Evolutionary conservation across 2,329 filamentous ascomycete genomes (phyloP).

Genomic region (Microascus cirrosus): DNA sequence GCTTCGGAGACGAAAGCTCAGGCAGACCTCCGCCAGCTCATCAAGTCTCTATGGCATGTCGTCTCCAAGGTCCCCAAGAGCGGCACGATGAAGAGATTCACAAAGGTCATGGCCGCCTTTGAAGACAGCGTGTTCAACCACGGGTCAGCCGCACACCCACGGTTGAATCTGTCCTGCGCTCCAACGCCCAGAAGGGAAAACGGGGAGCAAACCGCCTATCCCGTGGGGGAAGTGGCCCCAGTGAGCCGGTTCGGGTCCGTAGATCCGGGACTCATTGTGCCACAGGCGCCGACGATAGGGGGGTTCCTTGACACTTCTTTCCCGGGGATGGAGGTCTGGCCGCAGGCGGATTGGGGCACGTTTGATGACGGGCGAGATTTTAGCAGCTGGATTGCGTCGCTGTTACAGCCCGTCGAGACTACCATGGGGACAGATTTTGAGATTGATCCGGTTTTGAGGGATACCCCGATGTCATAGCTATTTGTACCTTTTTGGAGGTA

Average conservation of each 20-base stretch:
- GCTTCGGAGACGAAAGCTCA: background rate
- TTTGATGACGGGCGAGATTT: conserved; percentile 1
- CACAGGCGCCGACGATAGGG: background rate
- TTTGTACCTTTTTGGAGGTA: background rate
- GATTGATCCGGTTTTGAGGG: background rate
- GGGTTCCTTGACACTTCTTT: background rate
- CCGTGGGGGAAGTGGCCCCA: background rate
- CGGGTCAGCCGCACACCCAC: background rate
- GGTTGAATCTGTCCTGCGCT: background rate
- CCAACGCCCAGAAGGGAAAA: background rate
- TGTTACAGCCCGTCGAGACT: background rate
- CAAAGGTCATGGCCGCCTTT: conserved; percentile 15
- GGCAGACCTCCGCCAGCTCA: conserved; percentile 7
- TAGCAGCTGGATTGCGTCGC: conserved; percentile 1
- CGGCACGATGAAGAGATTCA: conserved; percentile 17
- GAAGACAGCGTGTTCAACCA: conserved; percentile 12
- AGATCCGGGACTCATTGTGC: background rate
- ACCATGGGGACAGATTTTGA: background rate
- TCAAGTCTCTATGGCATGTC: conserved; percentile 8
- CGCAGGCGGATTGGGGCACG: background rate
- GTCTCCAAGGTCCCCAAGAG: conserved; percentile 13
- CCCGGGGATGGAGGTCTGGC: background rate
- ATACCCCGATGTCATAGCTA: background rate
- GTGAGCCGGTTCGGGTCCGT: background rate
- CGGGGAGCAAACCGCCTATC: background rate